Evolutionary conservation across 1,139 yeast genomes (phyloP), one percentile per base, ranked within the genome.

Genomic region (Zygosaccharomyces sapae): DNA sequence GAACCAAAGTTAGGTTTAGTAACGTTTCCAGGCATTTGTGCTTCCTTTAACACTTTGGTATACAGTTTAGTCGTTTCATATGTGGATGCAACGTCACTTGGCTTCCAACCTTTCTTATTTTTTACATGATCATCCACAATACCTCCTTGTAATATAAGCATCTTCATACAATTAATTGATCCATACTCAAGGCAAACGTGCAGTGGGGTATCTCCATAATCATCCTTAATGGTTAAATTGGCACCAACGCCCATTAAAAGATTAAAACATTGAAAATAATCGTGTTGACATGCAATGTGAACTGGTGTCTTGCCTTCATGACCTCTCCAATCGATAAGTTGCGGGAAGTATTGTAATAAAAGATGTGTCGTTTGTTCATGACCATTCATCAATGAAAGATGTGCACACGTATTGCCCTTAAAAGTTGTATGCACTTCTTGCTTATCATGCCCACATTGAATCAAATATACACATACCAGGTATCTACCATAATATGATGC

Each of bases 141-240:
- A 13, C 53, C 47, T 2, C 59, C 58, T 35, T 78, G 74, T 36
- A 72, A 73, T 1, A 86, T 64, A 31, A 90, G 67, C 20, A 81
- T 72, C 49, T 80, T 76, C 45, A 86, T 69, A 49, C 94, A 84
- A 42, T 79, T 79, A 22, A 78, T 61, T 52, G 80, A 79, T 4
- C 95, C 95, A 59, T 77, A 81, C 51, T 87, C 87, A 57, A 89
- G 80, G 7, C 95, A 88, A 19, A 84, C 67, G 64, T 90, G 97
- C 27, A 90, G 67, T 4, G 94, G 81, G 9, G 92, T 81, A 61
- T 87, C 84, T 2, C 92, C 94, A 31, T 76, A 70, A 24, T 68
- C 71, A 59, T 86, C 95, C 19, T 73, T 71, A 2, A 74, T 57
- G 47, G 77, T 73, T 55, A 84, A 75, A 57, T 85, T 80, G 3